Evolutionary conservation across 768 basidiomycete genomes (phyloP).

Genomic region (Trichaptum fuscoviolaceum): DNA sequence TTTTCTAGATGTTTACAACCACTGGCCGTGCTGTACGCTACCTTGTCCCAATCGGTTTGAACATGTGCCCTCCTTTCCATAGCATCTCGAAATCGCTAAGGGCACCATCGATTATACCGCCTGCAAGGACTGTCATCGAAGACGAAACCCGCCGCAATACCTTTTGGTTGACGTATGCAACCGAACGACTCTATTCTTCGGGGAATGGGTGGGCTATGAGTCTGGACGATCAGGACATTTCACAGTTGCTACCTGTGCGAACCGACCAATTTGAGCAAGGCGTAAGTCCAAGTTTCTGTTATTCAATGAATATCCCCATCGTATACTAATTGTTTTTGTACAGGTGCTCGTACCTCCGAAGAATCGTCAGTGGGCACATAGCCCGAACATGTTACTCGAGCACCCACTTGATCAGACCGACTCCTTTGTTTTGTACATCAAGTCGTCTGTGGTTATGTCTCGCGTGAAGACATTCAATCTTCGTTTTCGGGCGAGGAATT

Average conservation of each 20-base stretch:
- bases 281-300: conserved; percentile 31
- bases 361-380: conserved; percentile 65
- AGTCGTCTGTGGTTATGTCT: conserved; percentile 60
- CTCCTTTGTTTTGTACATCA: conserved; percentile 67
- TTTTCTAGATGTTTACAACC: conserved; percentile 49
- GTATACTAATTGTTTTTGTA: conserved; percentile 9
- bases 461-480: conserved; percentile 59
- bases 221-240: conserved; percentile 70
- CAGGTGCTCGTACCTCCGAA: conserved; percentile 44
- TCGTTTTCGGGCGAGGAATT: conserved; percentile 57
- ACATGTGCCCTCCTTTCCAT: conserved; percentile 60
- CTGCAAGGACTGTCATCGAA: conserved; percentile 58
- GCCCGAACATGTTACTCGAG: conserved; percentile 49
- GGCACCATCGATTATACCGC: conserved; percentile 52
- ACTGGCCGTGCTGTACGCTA: conserved; percentile 55
- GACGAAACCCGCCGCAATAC: conserved; percentile 68
- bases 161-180: conserved; percentile 69
- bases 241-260: conserved; percentile 62
- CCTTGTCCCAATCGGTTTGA: conserved; percentile 62
- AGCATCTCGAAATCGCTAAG: conserved; percentile 55
- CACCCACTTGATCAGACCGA: conserved; percentile 63
- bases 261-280: conserved; percentile 57
- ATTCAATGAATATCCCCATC: conserved; percentile 1
- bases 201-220: conserved; percentile 68
- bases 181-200: conserved; percentile 61